Base-by-base conservation (phyloP, 805 yeast genomes). In the Lachancea sp. region DNA sequence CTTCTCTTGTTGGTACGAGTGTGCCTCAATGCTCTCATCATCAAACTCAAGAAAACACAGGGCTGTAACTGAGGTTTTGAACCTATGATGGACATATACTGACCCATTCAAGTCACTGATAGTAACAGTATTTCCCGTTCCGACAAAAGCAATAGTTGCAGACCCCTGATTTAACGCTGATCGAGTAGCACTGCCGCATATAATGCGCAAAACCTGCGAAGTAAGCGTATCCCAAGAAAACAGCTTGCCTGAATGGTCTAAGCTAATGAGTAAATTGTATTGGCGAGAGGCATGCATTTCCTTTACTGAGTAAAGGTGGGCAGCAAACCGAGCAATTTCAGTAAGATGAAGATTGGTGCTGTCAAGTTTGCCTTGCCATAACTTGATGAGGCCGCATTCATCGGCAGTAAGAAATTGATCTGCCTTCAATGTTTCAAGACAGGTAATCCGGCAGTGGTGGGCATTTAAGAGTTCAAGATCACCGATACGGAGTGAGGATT, bases 221-320 rank as follows among this genome's bases (percentile, higher is more conserved):
- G 78, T 55, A 2, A 77, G 69, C 29, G 77, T 48, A 50, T 85
- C 86, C 90, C 95, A 85, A 3, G 78, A 46, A 15, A 70, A 69
- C 2, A 78, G 74, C 2, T 57, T 56, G 1, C 94, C 90, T 7
- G 56, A 63, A 0, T 40, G 49, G 53, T 82, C 87, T 18, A 75
- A 56, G 45, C 81, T 73, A 9, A 80, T 45, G 8, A 81, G 64
- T 3, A 72, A 56, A 39, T 80, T 77, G 52, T 69, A 80, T 30
- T 76, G 72, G 6, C 69, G 62, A 19, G 80, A 72, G 23, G 69
- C 67, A 28, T 64, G 61, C 19, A 86, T 52, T n/a, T 67, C 65
- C 12, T 52, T 61, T 3, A 84, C 67, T 0, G 64, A 55, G 5
- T 64, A 44, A 1, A 70, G 54, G 59, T 84, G 94, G 0, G 87